phyloP scores from a whole-genome alignment of 352 stramenopile genomes.

The Pythium phragmiticola region DNA sequence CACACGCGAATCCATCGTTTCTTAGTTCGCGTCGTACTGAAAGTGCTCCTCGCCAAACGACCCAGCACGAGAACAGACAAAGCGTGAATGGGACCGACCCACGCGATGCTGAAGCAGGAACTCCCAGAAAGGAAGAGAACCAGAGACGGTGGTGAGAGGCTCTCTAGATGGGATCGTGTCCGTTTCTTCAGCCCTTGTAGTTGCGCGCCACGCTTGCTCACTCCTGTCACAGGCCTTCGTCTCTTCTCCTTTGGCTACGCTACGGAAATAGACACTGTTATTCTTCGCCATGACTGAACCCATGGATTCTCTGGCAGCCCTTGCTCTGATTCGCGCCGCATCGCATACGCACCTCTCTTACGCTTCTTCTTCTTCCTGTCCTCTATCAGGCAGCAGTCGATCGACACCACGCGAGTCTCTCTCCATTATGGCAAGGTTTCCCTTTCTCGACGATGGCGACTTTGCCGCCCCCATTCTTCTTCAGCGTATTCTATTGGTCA shows the following conservation, averaged over 20 bases:
- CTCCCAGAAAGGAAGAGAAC: no score
- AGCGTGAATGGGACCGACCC: slow-evolving; percentile 10
- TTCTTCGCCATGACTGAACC: slow-evolving; percentile 12
- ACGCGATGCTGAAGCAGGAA: background rate
- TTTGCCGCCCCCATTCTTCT: background rate
- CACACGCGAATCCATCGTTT: slow-evolving; percentile 1
- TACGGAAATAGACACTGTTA: slow-evolving; percentile 4
- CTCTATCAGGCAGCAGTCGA: no score
- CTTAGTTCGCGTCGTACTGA: background rate
- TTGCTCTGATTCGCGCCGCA: background rate
- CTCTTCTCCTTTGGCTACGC: background rate
- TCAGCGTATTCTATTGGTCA: background rate
- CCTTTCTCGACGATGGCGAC: background rate
- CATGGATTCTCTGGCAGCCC: background rate
- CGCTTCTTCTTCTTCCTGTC: background rate
- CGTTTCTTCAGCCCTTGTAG: slow-evolving; percentile 8
- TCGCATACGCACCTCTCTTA: background rate
- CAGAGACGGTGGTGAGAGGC: no score
- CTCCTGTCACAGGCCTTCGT: no score
- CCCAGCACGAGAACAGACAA: no score
- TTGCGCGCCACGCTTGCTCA: no score
- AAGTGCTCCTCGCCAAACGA: no score
- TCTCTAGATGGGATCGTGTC: slow-evolving; percentile 6
- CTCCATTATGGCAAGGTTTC: background rate
- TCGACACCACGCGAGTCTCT: background rate